Evolutionary conservation across 164 flowering plant genomes (phyloP), one percentile per base, ranked within the genome.

Genomic region (Umbellularia californica): DNA sequence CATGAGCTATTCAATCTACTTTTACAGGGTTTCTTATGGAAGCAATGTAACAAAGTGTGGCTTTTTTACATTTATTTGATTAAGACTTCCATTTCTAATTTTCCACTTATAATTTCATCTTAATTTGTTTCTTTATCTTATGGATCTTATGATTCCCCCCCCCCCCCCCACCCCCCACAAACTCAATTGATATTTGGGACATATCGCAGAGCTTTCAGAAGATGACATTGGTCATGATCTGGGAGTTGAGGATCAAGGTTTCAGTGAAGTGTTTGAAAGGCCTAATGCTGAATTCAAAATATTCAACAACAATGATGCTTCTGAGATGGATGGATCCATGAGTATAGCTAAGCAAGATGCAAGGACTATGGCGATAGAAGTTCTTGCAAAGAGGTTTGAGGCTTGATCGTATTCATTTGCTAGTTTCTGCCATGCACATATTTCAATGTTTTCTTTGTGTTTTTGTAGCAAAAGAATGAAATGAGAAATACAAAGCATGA

Each of bases 331-430:
- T 68, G 70, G 63, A 22, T n/a, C 13, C 30, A 65, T 20, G 5
- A 58, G 70, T 71, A 82, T 79, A 75, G 68, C 65, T 65, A 85
- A 66, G 75, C 81, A 79, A 74, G 90, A 87, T 77, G 93, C 83
- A 33, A 90, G 84, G 77, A 85, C 83, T 20, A 1, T 79, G 72
- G 94, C 90, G 13, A 75, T 89, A 70, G 68, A 81, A 80, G 83
- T 87, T 60, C 95, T 94, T 76, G 92, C 93, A 5, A 67, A 41
- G 65, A 94, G 97, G 97, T 93, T 78, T n/a, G 69, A 28, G 24
- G 23, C 47, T 41, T 41, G 47, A 41, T 5, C 10, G 47, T 41
- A 41, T 41, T 41, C 47, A 41, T 41, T 6, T 41, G 11, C 47
- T 41, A 41, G 11, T 41, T 41, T 41, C 47, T 41, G 47, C 47